Conservation (phyloP, 2,329 filamentous ascomycete species). For the Dactylellina parvicollis region DNA sequence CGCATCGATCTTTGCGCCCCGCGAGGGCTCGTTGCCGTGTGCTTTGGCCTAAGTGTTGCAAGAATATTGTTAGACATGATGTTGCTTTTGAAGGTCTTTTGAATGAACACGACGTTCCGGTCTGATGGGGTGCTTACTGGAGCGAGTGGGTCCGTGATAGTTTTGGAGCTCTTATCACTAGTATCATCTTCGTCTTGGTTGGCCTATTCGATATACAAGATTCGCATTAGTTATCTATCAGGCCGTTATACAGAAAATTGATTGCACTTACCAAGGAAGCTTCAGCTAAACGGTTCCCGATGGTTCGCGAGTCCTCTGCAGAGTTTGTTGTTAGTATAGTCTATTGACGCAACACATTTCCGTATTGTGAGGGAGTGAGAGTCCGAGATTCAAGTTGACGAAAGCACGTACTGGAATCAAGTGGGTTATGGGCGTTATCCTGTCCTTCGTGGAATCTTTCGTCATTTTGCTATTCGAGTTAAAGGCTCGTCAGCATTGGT, state of each 20-base stretch:
- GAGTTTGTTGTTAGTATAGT: conserved; percentile 56
- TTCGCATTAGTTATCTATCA: conserved; percentile 4
- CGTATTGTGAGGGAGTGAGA: too few relatives aligned
- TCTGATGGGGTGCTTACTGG: neutral
- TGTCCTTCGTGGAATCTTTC: conserved; percentile 10
- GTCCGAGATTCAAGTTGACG: too few relatives aligned
- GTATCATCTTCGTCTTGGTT: conserved; percentile 64
- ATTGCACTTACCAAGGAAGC: conserved; percentile 63
- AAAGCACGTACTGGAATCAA: conserved; percentile 2
- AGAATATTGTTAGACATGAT: neutral
- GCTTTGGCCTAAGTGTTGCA: conserved; percentile 66
- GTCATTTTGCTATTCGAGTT: neutral
- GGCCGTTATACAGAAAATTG: too few relatives aligned
- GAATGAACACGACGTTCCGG: too few relatives aligned
- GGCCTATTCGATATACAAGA: too few relatives aligned
- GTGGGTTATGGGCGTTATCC: neutral
- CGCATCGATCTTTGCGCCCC: conserved; percentile 77
- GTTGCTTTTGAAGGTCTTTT: neutral
- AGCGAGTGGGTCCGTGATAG: conserved; percentile 56
- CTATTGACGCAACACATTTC: conserved; percentile 1
- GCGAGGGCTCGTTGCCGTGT: conserved; percentile 78
- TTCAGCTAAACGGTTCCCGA: conserved; percentile 75
- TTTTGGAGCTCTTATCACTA: conserved; percentile 60
- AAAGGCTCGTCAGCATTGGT: neutral
- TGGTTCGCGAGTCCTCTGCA: conserved; percentile 75